Base-by-base conservation (phyloP, 2,329 filamentous ascomycete genomes). In the Aspergillus sp. region DNA sequence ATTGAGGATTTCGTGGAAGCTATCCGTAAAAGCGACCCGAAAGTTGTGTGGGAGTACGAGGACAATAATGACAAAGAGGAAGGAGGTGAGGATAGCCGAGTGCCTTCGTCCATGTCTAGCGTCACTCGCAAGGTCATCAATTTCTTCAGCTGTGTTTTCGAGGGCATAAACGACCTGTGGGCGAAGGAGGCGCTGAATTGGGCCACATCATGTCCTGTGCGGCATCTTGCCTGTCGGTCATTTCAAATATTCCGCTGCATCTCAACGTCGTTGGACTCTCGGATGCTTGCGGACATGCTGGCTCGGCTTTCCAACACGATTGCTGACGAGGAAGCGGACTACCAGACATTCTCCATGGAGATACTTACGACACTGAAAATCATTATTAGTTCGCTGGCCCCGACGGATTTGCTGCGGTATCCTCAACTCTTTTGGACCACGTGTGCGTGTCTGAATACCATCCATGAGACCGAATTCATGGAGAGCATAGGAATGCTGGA, bases 401-500 rank as follows among this genome's bases (percentile, higher is more conserved):
- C 82, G 0, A 74, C 82, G 24, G 82, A 88, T 53, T 69, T 98
- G 2, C 62, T 93, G 29, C 78, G 79, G n/a, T 95, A 94, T 44
- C 91, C 91, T 2, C 89, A 96, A 51, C 68, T 98, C 1, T 96
- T 98, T 60, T 98, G 93, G 93, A 93, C 89, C 1, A 94, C 85
- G 0, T 95, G 88, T 49, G 91, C 91, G 8, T 98, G 91, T 54
- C 66, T 98, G 13, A 88, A 96, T 51, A 96, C 91, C 0, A 93
- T 96, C 51, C 93, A 96, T 43, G 93, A 98, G 60, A 75, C 81
- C 14, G 91, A 98, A 52, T 98, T 94, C 42, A 74, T 91, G 40
- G 91, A 95, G 54, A 86, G 84, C 14, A 68, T 95, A 8, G 80
- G 83, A 32, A 95, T 98, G 83, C 71, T 98, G 7, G 83, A 93